Evolutionary conservation across 2,329 filamentous ascomycete genomes (phyloP), one percentile per base, ranked within the genome.

Genomic region (Fusarium vanettenii): DNA sequence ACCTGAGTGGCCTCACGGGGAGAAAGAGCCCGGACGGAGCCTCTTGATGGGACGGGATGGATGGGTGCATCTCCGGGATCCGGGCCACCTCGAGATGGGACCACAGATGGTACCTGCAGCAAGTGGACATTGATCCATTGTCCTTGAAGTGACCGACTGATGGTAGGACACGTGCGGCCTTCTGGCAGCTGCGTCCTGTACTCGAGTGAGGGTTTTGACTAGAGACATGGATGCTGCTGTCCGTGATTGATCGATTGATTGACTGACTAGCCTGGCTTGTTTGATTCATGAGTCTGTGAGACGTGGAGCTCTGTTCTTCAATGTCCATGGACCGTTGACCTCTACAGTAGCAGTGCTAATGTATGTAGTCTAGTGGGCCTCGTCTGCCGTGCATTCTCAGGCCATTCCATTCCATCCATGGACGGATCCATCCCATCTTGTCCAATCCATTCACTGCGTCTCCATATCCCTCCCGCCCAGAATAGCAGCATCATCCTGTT

Each of bases 101-200:
- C 67, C 45, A 50, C 29, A 78, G 76, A 78, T 78, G 70, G 76
- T 78, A 78, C 76, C 76, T 78, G 76, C 76, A 78, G 76, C 66
- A 70, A 69, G 74, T 66, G 31, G 60, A 63, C 35, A 71, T 67
- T 16, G 7, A 37, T 41, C 60, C 25, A 50, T 50, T 64, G 43
- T 25, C 20, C 16, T 31, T 55, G 18, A 29, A 35, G 33, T 35
- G 33, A 60, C 59, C 62, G 29, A 56, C 65, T 68, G 68, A 56
- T 57, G 61, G 57, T 71, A 68, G 71, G 69, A 75, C 71, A 77
- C 69, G 65, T 74, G 69, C 71, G 63, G 66, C 29, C 27, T 50
- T 37, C 13, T 48, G 35, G 31, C 59, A 50, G 41, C 41, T 52
- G 57, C 33, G 27, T 66, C 33, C 20, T 31, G 31, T 50, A n/a